These are phyloP conservation scores for Trichomonascus vanleenenianus DNA, from an alignment of 805 yeast genomes.

Conservation along the genomic window DNA sequence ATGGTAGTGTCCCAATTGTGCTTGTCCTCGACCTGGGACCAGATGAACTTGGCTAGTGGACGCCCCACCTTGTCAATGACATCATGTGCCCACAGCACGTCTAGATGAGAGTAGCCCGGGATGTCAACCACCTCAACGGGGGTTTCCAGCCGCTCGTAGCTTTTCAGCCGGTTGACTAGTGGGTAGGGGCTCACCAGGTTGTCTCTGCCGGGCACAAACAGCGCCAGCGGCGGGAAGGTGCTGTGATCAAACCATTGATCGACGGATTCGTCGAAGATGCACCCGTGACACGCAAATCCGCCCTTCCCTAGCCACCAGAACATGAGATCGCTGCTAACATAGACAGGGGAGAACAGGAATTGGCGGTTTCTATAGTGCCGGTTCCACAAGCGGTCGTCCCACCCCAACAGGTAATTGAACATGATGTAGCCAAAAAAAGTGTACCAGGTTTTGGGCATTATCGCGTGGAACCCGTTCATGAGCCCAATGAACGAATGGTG, in stretches of 20 bases:
- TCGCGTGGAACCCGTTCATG: slow-evolving; percentile 51
- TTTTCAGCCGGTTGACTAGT: slow-evolving; percentile 54
- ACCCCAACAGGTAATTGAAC: slow-evolving; percentile 80
- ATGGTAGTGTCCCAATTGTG: slow-evolving; percentile 2
- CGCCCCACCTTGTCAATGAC: slow-evolving; percentile 57
- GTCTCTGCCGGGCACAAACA: slow-evolving; percentile 70
- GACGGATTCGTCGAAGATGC: slow-evolving; percentile 46
- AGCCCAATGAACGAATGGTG: slow-evolving; percentile 68
- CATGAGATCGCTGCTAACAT: slow-evolving; percentile 74
- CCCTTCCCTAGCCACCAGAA: slow-evolving; percentile 77
- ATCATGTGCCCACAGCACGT: slow-evolving; percentile 88
- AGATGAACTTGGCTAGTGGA: slow-evolving; percentile 28
- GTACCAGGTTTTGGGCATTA: slow-evolving; percentile 46
- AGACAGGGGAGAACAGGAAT: slow-evolving; percentile 80
- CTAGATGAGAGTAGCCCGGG: slow-evolving; percentile 73
- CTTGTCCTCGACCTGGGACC: slow-evolving; percentile 13
- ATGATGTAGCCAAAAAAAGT: slow-evolving; percentile 65
- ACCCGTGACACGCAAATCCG: slow-evolving; percentile 43
- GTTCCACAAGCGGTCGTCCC: slow-evolving; percentile 81
- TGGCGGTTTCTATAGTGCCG: slow-evolving; percentile 56
- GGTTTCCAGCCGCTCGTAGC: slow-evolving; percentile 36
- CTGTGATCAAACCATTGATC: slow-evolving; percentile 32
- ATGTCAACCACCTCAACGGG: slow-evolving; percentile 34
- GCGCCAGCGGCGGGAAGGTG: slow-evolving; percentile 49
- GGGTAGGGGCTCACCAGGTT: slow-evolving; percentile 67